phyloP scores from a whole-genome alignment of 2,329 filamentous ascomycete species.

The Exophiala oligosperma region DNA sequence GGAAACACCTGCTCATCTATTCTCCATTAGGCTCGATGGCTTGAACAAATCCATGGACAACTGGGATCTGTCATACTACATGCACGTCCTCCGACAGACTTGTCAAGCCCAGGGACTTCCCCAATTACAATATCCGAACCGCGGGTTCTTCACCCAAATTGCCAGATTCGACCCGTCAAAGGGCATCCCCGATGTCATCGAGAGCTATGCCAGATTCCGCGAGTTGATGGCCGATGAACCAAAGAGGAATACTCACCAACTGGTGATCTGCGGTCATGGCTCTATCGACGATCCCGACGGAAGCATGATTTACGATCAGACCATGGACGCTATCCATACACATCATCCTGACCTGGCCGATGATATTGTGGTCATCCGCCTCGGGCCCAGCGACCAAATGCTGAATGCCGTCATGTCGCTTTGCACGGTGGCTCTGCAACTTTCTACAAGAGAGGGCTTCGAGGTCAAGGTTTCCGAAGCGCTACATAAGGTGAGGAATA shows the following conservation, averaged over 20 bases:
- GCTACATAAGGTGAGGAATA: slow-evolving; percentile 59
- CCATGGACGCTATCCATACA: slow-evolving; percentile 65
- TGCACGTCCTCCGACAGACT: slow-evolving; percentile 68
- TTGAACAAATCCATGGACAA: slow-evolving; percentile 72
- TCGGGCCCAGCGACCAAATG: slow-evolving; percentile 76
- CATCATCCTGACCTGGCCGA: slow-evolving; percentile 62
- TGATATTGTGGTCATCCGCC: slow-evolving; percentile 72
- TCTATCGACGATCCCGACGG: slow-evolving; percentile 81
- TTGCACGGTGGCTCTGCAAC: slow-evolving; percentile 71
- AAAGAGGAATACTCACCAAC: slow-evolving; percentile 61
- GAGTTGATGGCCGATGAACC: slow-evolving; percentile 55
- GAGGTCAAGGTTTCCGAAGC: slow-evolving; percentile 86
- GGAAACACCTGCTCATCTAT: not conserved
- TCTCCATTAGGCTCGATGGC: slow-evolving; percentile 63
- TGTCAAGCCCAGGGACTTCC: slow-evolving; percentile 56
- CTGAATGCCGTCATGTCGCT: slow-evolving; percentile 74
- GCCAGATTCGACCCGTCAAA: slow-evolving; percentile 83
- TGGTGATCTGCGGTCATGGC: slow-evolving; percentile 76
- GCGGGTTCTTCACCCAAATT: slow-evolving; percentile 73
- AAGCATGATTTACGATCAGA: slow-evolving; percentile 69
- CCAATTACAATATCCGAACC: slow-evolving; percentile 59
- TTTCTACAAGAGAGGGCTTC: slow-evolving; percentile 80
- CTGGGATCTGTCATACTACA: slow-evolving; percentile 73
- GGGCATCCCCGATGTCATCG: slow-evolving; percentile 75
- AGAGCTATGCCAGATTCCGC: slow-evolving; percentile 72